Evolutionary conservation across 164 flowering plant species (phyloP), one percentile per base, ranked within the genome.

Genomic region (Umbellularia californica): DNA sequence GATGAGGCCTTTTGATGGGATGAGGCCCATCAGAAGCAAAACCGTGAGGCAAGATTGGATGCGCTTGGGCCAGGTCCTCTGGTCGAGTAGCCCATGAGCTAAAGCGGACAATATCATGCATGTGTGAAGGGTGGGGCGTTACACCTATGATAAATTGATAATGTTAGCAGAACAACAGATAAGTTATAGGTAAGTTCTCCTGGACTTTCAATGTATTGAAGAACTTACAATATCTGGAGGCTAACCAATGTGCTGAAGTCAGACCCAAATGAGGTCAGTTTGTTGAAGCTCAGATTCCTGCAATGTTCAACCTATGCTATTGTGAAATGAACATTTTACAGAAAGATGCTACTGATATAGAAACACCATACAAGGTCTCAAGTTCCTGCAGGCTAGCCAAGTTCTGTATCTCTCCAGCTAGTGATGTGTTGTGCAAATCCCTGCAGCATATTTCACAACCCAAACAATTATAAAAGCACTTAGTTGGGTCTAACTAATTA

Each of bases 251-350:
- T 84, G 71, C 76, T 83, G 76, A 91, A 75, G 70, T 86, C 91
- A 28, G 90, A 83, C 55, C 96, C 96, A 78, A 93, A 93, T 71
- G 93, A 84, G 41, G 91, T 88, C 27, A 93, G 83, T 47, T 77
- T 76, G 78, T 93, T 93, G 85, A 86, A 93, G 81, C 97, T 93
- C 88, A 93, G 82, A 76, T 93, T 91, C 87, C 97, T 93, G 91
- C 76, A 88, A 68, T 62, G 50, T 41, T 79, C 65, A 11, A 10
- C 20, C 58, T 65, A 28, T 55, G 60, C 64, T 52, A 64, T 69
- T 23, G 62, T 77, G 66, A 30, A 35, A 74, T 70, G 15, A 75
- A 70, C 33, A 60, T n/a, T 23, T 74, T 13, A 67, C 47, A 27
- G 41, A 70, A n/a, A 22, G 65, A 14, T 17, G 12, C 22, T 19